Evolutionary conservation across 2,329 filamentous ascomycete species (phyloP).

Genomic region (Parafenestella ontariensis): DNA sequence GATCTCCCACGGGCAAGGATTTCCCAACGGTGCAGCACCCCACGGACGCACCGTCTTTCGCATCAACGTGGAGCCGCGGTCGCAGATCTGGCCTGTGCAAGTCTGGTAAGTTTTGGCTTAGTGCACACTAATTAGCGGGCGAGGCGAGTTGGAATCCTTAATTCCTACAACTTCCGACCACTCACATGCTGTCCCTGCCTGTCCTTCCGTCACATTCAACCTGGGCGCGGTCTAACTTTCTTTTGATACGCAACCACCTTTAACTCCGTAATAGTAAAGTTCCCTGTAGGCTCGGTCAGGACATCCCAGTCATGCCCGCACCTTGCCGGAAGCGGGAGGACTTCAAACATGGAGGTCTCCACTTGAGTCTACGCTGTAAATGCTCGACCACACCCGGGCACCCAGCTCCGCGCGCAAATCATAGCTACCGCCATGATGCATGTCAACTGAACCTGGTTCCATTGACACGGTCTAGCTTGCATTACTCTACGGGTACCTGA

Average conservation of each 20-base stretch:
- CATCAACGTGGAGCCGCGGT: conserved; percentile 39
- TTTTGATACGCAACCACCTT: conserved; percentile 37
- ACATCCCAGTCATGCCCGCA: conserved; percentile 23
- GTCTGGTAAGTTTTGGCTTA: conserved; percentile 29
- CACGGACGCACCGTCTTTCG: conserved; percentile 27
- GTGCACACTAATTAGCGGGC: conserved; percentile 19
- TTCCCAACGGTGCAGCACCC: conserved; percentile 35
- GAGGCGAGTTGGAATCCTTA: conserved; percentile 32
- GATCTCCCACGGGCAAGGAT: conserved; percentile 25
- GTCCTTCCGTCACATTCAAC: conserved; percentile 18
- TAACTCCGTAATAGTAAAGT: conserved; percentile 21
- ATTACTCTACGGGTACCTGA: conserved; percentile 33
- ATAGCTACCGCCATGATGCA: conserved; percentile 25
- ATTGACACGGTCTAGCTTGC: conserved; percentile 22
- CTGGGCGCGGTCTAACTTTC: conserved; percentile 16
- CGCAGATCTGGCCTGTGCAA: conserved; percentile 40
- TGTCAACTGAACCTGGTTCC: conserved; percentile 22
- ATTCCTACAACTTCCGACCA: conserved; percentile 11
- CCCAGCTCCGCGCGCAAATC: conserved; percentile 26
- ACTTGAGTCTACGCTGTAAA: conserved; percentile 25
- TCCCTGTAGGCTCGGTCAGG: conserved; percentile 26
- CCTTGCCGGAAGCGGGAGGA: conserved; percentile 26
- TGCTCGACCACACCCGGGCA: conserved; percentile 29
- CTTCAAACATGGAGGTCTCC: conserved; percentile 32
- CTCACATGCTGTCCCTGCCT: conserved; percentile 7